phyloP scores from a whole-genome alignment of 176 grass and related monocot genomes.

The Rhynchospora tenuis region DNA sequence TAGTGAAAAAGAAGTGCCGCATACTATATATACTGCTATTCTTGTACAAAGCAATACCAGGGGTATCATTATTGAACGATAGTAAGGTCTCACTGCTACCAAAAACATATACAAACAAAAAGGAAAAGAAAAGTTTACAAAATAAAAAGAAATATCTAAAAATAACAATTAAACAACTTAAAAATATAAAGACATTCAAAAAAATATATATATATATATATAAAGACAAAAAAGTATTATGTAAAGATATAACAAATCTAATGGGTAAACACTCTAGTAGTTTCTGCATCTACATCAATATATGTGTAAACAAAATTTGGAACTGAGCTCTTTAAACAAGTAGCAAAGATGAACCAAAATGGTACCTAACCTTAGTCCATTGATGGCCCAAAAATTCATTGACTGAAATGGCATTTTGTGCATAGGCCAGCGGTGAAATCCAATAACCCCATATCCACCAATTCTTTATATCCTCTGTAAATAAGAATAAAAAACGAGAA shows the following conservation, averaged over 20 bases:
- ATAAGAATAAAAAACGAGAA: background rate
- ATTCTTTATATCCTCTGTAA: slow-evolving; percentile 49
- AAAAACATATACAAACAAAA: background rate
- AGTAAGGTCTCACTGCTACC: background rate
- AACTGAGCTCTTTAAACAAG: background rate
- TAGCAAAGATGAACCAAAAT: background rate
- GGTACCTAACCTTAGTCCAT: slow-evolving; percentile 30
- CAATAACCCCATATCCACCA: slow-evolving; percentile 72
- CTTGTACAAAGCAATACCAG: background rate
- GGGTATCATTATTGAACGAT: background rate
- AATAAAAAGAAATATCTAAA: background rate
- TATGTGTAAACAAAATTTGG: background rate
- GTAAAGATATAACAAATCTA: background rate
- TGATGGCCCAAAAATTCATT: slow-evolving; percentile 49
- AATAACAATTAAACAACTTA: background rate
- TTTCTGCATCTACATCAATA: background rate
- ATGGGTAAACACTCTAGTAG: background rate
- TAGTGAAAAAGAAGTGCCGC: background rate
- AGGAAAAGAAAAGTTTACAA: background rate
- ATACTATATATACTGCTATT: background rate
- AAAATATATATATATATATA: too few species aligned
- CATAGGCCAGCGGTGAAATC: slow-evolving; percentile 50
- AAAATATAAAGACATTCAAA: background rate
- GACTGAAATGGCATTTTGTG: slow-evolving; percentile 40
- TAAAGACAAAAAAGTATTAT: background rate